These are phyloP conservation scores for Diutina pseudorugosa DNA, from an alignment of 1,139 yeast genomes.

Conservation along the genomic window DNA sequence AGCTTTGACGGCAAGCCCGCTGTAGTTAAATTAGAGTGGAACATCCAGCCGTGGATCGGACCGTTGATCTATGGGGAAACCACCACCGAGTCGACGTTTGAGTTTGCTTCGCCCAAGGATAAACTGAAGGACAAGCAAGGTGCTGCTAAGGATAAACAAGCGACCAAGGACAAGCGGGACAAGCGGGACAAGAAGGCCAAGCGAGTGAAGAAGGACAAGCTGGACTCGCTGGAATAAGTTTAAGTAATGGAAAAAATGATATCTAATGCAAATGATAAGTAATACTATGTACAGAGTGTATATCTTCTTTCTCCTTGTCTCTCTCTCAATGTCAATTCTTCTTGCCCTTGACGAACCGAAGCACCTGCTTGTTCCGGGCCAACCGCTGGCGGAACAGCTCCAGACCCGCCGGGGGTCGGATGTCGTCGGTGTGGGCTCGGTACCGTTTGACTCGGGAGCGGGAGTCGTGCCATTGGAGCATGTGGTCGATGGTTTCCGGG, in stretches of 20 bases:
- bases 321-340: not conserved
- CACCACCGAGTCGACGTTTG: conserved; percentile 21
- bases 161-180: not conserved
- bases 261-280: not conserved
- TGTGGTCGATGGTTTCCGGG: conserved; percentile 23
- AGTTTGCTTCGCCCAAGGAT: conserved; percentile 10
- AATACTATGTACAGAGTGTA: not conserved
- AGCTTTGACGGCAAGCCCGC: conserved; percentile 61
- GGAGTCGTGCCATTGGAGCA: conserved; percentile 13
- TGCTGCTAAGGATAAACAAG: not conserved
- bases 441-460: conserved; percentile 13
- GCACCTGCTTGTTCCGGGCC: not conserved
- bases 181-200: not conserved
- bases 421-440: conserved; percentile 8
- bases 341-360: not conserved
- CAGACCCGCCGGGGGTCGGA: not conserved
- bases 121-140: too few species aligned
- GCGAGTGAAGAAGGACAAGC: not conserved
- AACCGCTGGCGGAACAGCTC: not conserved
- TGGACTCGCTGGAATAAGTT: not conserved
- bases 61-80: conserved; percentile 56
- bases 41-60: conserved; percentile 86
- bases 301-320: too few species aligned
- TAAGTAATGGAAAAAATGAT: too few species aligned
- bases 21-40: conserved; percentile 69